Base-by-base conservation (phyloP, 768 basidiomycete species). In the Sporobolomyces pararoseus region DNA sequence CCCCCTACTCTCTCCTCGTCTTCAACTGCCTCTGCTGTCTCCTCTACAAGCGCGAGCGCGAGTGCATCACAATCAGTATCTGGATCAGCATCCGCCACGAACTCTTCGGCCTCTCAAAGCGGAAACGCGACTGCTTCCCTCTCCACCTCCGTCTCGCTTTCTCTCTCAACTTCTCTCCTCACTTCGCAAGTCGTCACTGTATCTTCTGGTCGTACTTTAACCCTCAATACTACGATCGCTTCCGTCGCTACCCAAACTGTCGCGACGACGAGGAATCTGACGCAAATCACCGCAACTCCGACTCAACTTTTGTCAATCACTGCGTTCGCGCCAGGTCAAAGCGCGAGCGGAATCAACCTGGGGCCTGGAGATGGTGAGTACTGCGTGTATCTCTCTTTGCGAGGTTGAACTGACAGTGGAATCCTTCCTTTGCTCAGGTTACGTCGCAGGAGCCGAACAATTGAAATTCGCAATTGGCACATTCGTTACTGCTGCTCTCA, bases 311-410 rank as follows among this genome's bases (percentile, higher is more conserved):
- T 50, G 42, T 54, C 49, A 19, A 53, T 60, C 32, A 66, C 64
- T 13, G 69, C 69, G 4, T 62, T 42, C 19, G 69, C 64, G 0
- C 69, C 69, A 0, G 69, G 69, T 10, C 42, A 29, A 17, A 34
- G 27, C 0, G 69, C 54, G 2, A 19, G 27, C 0, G 69, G 69
- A 14, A n/a, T 70, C 46, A 60, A 60, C 6, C 14, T 66, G 9
- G 69, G 69, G 1, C 69, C 69, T 0, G 59, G 61, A 2, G 69
- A 70, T 47, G 44, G 59, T 35, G 21, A 58, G 64, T 35, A 52
- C 46, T 16, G 46, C 46, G 9, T 14, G 27, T n/a, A 17, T 29
- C 29, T 34, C 27, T 13, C 10, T 34, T 32, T 7, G 25, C 32
- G 14, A 53, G 10, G 53, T 17, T 17, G 31, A 12, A 21, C 46